Evolutionary conservation across 192 early-diverging fungal genomes (phyloP).

Genomic region (Umbelopsis sp.): DNA sequence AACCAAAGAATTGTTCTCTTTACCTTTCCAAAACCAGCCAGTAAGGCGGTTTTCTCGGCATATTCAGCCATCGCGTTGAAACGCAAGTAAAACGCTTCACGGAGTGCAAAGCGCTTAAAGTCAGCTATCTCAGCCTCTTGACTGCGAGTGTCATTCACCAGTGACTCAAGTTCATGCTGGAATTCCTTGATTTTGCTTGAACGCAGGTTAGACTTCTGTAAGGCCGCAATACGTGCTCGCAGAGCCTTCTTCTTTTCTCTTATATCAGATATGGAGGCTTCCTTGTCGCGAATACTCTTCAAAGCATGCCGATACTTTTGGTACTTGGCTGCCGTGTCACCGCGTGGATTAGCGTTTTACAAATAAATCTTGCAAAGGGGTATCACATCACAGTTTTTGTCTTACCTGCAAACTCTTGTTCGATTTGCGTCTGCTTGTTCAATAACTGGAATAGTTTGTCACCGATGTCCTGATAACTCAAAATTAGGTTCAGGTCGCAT

Average conservation of each 20-base stretch:
- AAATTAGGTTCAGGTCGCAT: neutral
- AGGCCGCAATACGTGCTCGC: slow-evolving; percentile 29
- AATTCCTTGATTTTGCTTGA: slow-evolving; percentile 36
- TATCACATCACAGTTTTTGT: neutral
- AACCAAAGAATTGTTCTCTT: neutral
- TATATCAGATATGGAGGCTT: slow-evolving; percentile 29
- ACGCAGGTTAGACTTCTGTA: slow-evolving; percentile 23
- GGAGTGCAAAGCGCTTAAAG: slow-evolving; percentile 43
- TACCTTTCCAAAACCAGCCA: slow-evolving; percentile 42
- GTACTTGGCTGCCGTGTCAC: slow-evolving; percentile 26
- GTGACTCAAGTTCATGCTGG: slow-evolving; percentile 30
- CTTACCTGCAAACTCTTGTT: slow-evolving; percentile 36
- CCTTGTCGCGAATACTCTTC: slow-evolving; percentile 35
- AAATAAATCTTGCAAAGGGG: too few species aligned
- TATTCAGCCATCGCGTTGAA: slow-evolving; percentile 43
- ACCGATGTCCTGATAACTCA: slow-evolving; percentile 33
- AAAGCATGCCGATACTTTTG: slow-evolving; percentile 39
- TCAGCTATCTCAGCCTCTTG: slow-evolving; percentile 39
- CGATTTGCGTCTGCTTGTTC: slow-evolving; percentile 37
- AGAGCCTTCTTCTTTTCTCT: slow-evolving; percentile 38
- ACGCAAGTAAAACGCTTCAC: slow-evolving; percentile 40
- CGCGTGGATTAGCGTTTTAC: too few species aligned
- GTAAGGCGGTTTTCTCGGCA: slow-evolving; percentile 35
- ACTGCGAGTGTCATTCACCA: slow-evolving; percentile 33
- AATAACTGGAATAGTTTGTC: slow-evolving; percentile 32